Evolutionary conservation across 2,329 filamentous ascomycete species (phyloP).

Genomic region (Arthroderma sp.): DNA sequence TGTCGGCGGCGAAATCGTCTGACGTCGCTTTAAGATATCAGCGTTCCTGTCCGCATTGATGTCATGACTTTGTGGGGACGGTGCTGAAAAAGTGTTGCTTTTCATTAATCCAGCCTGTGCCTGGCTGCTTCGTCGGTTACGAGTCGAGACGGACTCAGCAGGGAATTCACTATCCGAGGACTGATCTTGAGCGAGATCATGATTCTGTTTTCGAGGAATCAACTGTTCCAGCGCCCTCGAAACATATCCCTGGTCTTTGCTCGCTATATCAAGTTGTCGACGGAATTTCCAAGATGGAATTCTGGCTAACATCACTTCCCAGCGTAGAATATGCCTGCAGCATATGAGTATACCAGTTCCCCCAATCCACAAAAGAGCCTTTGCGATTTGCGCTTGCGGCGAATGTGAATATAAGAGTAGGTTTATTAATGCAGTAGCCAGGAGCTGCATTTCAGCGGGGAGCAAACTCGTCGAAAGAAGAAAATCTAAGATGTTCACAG

Average conservation of each 20-base stretch:
- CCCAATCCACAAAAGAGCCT: constrained; percentile 73
- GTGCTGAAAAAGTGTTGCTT: background rate
- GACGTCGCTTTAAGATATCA: background rate
- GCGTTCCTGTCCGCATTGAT: too few species aligned
- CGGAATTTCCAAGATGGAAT: constrained; percentile 86
- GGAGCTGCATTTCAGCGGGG: constrained; percentile 71
- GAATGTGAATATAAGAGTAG: constrained; percentile 64
- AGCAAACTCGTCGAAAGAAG: constrained; percentile 82
- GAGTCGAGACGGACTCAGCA: constrained; percentile 9
- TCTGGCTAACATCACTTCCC: constrained; percentile 73
- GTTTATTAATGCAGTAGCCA: constrained; percentile 72
- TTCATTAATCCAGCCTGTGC: background rate
- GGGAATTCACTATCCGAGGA: constrained; percentile 27
- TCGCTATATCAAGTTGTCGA: constrained; percentile 33
- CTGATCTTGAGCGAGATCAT: constrained; percentile 22
- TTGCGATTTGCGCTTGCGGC: constrained; percentile 73
- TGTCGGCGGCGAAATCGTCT: constrained; percentile 37
- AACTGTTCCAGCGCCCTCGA: constrained; percentile 31
- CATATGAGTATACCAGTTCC: constrained; percentile 61
- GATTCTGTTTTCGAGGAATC: constrained; percentile 38
- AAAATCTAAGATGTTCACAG: constrained; percentile 60
- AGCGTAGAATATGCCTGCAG: constrained; percentile 61
- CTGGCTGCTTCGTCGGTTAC: background rate
- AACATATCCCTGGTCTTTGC: constrained; percentile 18
- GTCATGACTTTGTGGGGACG: background rate